These are phyloP conservation scores for Sporothrix pseudoabietina DNA, from an alignment of 2,329 filamentous ascomycete species.

Conservation along the genomic window DNA sequence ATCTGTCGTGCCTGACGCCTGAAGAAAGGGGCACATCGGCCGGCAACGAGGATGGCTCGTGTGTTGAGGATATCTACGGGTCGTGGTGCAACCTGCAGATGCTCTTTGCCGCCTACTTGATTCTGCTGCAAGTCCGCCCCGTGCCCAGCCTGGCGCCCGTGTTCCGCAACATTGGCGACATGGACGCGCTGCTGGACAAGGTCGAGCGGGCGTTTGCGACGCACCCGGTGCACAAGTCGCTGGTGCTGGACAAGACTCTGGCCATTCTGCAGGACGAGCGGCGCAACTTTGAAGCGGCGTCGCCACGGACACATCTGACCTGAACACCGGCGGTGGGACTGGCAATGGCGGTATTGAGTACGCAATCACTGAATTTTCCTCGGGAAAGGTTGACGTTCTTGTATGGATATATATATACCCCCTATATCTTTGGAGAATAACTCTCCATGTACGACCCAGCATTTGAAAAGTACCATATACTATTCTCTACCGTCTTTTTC, in stretches of 20 bases:
- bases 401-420: background rate
- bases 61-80: background rate
- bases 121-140: background rate
- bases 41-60: background rate
- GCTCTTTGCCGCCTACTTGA: constrained; percentile 7
- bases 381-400: background rate
- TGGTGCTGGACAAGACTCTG: constrained; percentile 10
- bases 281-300: constrained; percentile 2
- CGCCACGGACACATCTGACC: background rate
- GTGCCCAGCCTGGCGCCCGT: constrained; percentile 6
- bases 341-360: background rate
- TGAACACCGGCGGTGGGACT: background rate
- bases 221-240: background rate
- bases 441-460: background rate
- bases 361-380: background rate
- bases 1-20: background rate
- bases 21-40: background rate
- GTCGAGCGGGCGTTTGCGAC: constrained; percentile 17
- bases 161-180: constrained; percentile 17
- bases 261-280: constrained; percentile 11
- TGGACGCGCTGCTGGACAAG: constrained; percentile 15
- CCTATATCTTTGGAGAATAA: background rate
- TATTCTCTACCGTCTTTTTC: background rate
- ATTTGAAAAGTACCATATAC: background rate
- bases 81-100: constrained; percentile 14